phyloP scores from a whole-genome alignment of 345 rosid genomes.

The Microthlaspi erraticum region DNA sequence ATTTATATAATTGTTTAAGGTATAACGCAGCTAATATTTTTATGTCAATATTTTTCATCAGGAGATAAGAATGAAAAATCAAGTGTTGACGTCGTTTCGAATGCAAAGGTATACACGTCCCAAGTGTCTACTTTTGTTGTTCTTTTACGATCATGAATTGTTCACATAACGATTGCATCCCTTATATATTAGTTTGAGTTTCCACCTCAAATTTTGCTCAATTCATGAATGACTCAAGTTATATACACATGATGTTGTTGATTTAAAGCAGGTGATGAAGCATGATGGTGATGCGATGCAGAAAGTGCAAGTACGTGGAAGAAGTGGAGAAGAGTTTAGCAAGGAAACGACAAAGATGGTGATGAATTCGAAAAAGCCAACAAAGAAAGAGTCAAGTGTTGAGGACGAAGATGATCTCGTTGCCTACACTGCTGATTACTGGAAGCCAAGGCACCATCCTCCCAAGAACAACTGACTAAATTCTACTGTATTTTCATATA shows the following conservation, averaged over 20 bases:
- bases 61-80: slow-evolving; percentile 28
- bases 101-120: slow-evolving; percentile 33
- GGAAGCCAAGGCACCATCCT: slow-evolving; percentile 76
- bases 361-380: slow-evolving; percentile 18
- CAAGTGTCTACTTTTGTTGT: neutral
- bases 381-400: slow-evolving; percentile 28
- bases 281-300: slow-evolving; percentile 13
- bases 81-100: slow-evolving; percentile 30
- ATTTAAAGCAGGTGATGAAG: slow-evolving; percentile 20
- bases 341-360: slow-evolving; percentile 24
- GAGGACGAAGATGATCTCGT: slow-evolving; percentile 55
- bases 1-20: neutral
- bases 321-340: slow-evolving; percentile 23
- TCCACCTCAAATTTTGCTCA: neutral
- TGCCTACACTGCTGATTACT: slow-evolving; percentile 77
- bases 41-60: slow-evolving; percentile 14
- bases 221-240: neutral
- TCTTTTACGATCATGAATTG: too few relatives aligned
- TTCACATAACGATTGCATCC: too few relatives aligned
- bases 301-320: slow-evolving; percentile 20
- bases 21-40: slow-evolving; percentile 1
- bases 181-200: neutral
- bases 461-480: slow-evolving; percentile 67
- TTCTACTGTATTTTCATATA: neutral
- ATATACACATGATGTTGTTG: neutral